Evolutionary conservation across 257 asterid genomes (phyloP), one percentile per base, ranked within the genome.

Genomic region (Jacaranda copaia): DNA sequence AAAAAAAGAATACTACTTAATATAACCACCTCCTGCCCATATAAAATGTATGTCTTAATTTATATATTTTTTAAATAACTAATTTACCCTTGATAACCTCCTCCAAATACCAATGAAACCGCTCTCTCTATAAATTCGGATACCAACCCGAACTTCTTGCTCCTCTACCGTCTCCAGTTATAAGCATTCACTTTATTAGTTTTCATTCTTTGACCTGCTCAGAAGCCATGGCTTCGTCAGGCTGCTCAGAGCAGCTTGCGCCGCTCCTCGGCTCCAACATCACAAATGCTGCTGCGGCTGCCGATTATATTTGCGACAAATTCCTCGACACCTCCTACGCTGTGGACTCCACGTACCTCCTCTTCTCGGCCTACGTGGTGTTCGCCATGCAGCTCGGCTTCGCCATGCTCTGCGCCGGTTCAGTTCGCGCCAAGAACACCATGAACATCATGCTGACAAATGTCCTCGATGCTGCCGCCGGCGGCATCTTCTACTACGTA

Each of bases 381-480:
- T 88, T 87, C 73, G 79, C 89, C n/a, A 87, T 87, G 92, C 92
- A 87, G 80, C 85, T 87, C 61, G 89, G 88, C 57, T 87, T 88
- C 77, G 90, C 90, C 69, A 88, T 85, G 87, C 87, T 88, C 61
- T 85, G 92, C 72, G 87, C 88, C 35, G 90, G 86, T 66, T 85
- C 88, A 0, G 87, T 87, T 70, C 82, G 92, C 8, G 88, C 88
- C 82, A 83, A 84, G 68, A 85, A 83, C 79, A 83, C 88, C 32
- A 83, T 81, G 87, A 85, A 85, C 77, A 85, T 85, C 66, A 87
- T 85, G 89, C 87, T 87, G 19, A 84, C 90, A 4, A 84, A 81
- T 72, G 87, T 88, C 56, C 80, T 88, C 74, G 90, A 83, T 74
- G 88, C 88, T 25, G 86, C 88, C 1, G 85, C 90, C 35, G 88